Base-by-base conservation (phyloP, 352 stramenopile genomes). In the Phytophthora fragariaefolia region DNA sequence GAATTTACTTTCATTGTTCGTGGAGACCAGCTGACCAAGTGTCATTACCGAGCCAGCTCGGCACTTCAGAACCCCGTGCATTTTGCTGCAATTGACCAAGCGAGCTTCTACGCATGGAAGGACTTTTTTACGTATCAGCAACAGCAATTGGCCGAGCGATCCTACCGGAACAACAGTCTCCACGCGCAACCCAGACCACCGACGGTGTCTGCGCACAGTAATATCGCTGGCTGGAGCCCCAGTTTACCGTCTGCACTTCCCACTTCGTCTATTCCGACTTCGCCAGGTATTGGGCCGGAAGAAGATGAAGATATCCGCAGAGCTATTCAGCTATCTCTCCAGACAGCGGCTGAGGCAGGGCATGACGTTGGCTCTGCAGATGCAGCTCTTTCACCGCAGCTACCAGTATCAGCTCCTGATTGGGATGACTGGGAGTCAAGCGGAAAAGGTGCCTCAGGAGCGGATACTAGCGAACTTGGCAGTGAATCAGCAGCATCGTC, bases 71-170 rank as follows among this genome's bases (percentile, higher is more conserved):
- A 82, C 48, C 62, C 58, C 7, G 61, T 90, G 22, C 73, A 91
- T 55, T 89, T 92, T 61, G 83, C 86, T 24, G 86, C 77, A 34
- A 47, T 87, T 12, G 71, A 90, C 45, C 67, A 70, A 26, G 38
- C 72, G 0, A 67, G 73, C 7, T 83, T 86, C 43, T 36, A 79
- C n/a, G 76, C 77, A 26, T 92, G 86, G 83, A 80, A 69, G 36
- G 60, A 58, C 30, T 92, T 92, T 52, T 92, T 92, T 50, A 40
- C 40, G 12, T 66, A 87, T 50, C 82, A 91, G 26, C 75, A 88
- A 47, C 66, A 87, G 28, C 66, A 68, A 42, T 62, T 81, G 18
- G 22, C n/a, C 26, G 53, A 59, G 20, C 40, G 17, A 52, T 10
- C 47, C 2, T 26, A 28, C 18, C 26, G 3, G 7, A 56, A 6